Evolutionary conservation across 805 yeast genomes (phyloP).

Genomic region (Metschnikowia peoriensis): DNA sequence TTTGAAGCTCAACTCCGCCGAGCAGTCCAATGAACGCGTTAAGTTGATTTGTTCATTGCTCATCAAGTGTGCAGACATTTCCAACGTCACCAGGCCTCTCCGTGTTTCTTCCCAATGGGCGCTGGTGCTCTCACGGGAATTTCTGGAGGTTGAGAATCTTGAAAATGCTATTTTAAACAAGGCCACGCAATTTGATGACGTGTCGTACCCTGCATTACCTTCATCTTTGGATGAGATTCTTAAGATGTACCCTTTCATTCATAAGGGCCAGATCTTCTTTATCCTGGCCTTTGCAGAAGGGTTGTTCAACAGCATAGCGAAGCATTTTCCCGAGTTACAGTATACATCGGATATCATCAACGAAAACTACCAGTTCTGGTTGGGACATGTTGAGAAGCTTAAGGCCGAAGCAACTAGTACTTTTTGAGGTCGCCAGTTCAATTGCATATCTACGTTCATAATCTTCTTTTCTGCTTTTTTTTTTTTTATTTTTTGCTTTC

Average conservation of each 20-base stretch:
- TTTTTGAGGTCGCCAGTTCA: not conserved
- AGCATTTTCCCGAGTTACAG: conserved; percentile 57
- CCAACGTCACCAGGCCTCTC: conserved; percentile 84
- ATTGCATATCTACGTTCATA: not conserved
- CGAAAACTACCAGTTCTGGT: conserved; percentile 60
- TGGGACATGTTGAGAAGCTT: conserved; percentile 9
- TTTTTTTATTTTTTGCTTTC: not conserved
- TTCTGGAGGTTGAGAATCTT: conserved; percentile 60
- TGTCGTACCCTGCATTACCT: conserved; percentile 38
- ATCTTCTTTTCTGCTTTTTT: not conserved
- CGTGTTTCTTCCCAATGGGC: conserved; percentile 86
- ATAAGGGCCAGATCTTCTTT: conserved; percentile 78
- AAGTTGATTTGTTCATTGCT: conserved; percentile 62
- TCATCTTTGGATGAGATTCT: conserved; percentile 43
- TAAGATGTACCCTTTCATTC: conserved; percentile 46
- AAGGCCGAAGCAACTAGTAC: not conserved
- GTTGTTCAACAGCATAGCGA: conserved; percentile 64
- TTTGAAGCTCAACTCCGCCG: conserved; percentile 21
- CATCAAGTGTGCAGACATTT: conserved; percentile 93
- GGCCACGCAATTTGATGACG: conserved; percentile 12
- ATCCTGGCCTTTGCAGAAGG: conserved; percentile 77
- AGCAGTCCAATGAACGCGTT: conserved; percentile 23
- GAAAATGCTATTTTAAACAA: conserved; percentile 32
- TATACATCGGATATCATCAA: conserved; percentile 55
- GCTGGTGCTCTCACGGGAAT: conserved; percentile 70